Base-by-base conservation (phyloP, 1,284 basidiomycete species). In the Neonothopanus nambi region DNA sequence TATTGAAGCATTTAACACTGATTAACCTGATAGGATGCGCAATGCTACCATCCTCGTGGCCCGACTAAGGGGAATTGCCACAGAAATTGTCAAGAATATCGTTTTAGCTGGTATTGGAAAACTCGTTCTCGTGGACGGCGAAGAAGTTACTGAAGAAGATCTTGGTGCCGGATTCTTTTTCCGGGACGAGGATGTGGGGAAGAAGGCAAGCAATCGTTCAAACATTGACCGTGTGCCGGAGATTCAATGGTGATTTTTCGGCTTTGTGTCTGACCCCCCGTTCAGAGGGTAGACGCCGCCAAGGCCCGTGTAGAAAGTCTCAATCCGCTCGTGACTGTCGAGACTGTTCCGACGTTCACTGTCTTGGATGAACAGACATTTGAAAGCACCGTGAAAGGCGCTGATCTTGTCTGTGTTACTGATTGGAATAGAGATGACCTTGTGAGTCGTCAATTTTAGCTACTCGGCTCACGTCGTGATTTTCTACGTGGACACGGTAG, bases 31-130 rank as follows among this genome's bases (percentile, higher is more conserved):
- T 61, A 96, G 95, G 65, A 96, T 98, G 92, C 85, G 95, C 61
- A 93, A 91, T 64, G 91, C 95, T 12, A 91, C 93, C 5, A 91
- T 99, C 59, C 77, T 98, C 48, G 79, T 99, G 41, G 75, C 95
- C 33, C 84, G 84, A 21, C 79, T 98, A 48, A 80, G 85, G 41
- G 93, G 94, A 3, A 79, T 93, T 35, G 93, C 96, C 15, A 94
- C 95, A n/a, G 97, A 99, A 70, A 84, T 89, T 21, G 91, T 97
- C 71, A 99, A 99, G 73, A 99, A 99, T 68, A 87, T 91, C 66
- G 89, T 91, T 28, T 77, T 91, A 45, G 85, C 88, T 28, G 88
- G 89, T 28, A 85, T 91, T 52, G 88, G 88, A 42, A 87, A 80
- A 65, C 74, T 91, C 51, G 67, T 91, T 52, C 77, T 91, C 51